Evolutionary conservation across 2,329 filamentous ascomycete genomes (phyloP), one percentile per base, ranked within the genome.

Genomic region (Exophiala mesophila): DNA sequence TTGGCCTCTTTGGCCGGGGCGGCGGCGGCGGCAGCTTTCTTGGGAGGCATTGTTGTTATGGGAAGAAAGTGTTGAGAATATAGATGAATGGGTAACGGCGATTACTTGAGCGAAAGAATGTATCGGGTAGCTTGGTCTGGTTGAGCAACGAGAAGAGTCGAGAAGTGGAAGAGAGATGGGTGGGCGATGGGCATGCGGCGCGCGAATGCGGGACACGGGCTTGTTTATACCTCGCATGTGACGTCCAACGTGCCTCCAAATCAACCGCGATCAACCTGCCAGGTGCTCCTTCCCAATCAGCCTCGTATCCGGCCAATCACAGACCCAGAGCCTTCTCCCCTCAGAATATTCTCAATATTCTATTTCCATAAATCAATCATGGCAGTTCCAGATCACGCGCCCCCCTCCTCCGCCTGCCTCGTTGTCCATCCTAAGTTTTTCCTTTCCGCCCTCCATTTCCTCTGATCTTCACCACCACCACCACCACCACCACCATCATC

Each of bases 41-140:
- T 83, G 57, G 79, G 76, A 74, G 78, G 71, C 80, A 83, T 83
- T n/a, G 59, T 58, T 71, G 58, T 49, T 44, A 54, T 51, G 45
- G 40, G 38, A 36, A n/a, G 31, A 7, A 26, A 50, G 45, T 44
- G 34, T 32, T 50, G 15, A 10, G n/a, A 15, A 6, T 31, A 18
- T 48, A 31, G 40, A 36, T 45, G 35, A 45, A 21, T 43, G 29
- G 44, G 44, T 46, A 43, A 39, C 36, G 53, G 50, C 42, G 47
- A 41, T 45, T 32, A 41, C 36, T 36, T 19, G 48, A 49, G 36
- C 45, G 31, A 30, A 30, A 52, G 46, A 37, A 21, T 34, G 8
- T 19, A 49, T 40, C 32, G 24, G 46, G 33, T 18, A 26, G 41
- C 13, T 37, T 31, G 17, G 34, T 15, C 38, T 45, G n/a, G 38